Evolutionary conservation across 768 basidiomycete genomes (phyloP).

Genomic region (Hericium rajendrae): DNA sequence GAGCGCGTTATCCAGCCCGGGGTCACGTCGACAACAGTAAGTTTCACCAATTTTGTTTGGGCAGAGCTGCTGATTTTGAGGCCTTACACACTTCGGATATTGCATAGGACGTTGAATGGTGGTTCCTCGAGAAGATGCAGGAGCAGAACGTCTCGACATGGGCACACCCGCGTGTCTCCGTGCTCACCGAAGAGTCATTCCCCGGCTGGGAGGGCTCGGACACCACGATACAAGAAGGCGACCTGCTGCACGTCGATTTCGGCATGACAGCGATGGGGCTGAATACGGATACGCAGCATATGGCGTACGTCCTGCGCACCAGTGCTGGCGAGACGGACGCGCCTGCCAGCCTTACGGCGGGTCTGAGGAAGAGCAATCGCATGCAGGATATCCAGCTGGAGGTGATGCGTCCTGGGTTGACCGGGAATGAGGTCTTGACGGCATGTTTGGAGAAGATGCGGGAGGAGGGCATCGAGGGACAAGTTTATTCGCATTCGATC

Average conservation of each 20-base stretch:
- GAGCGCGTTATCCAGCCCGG: constrained; percentile 31
- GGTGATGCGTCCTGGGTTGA: constrained; percentile 34
- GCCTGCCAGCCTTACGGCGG: constrained; percentile 34
- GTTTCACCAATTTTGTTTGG: background rate
- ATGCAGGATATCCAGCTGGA: constrained; percentile 42
- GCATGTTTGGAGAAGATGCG: constrained; percentile 35
- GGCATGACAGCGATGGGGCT: constrained; percentile 45
- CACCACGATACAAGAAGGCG: constrained; percentile 34
- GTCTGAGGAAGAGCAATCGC: constrained; percentile 35
- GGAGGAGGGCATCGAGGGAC: constrained; percentile 34
- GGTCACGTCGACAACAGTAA: constrained; percentile 28
- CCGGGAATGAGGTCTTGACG: constrained; percentile 37
- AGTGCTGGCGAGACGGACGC: constrained; percentile 30
- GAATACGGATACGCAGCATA: constrained; percentile 48
- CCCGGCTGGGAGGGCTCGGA: constrained; percentile 34
- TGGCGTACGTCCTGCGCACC: constrained; percentile 42
- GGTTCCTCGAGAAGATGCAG: constrained; percentile 45
- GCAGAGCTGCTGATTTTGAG: background rate
- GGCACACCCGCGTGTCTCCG: constrained; percentile 44
- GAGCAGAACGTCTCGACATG: constrained; percentile 36
- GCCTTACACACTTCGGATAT: background rate
- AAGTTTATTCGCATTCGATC: constrained; percentile 45
- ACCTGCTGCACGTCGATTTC: constrained; percentile 46
- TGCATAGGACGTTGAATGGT: constrained; percentile 40
- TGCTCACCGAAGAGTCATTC: constrained; percentile 30